These are phyloP conservation scores for Colletotrichum godetiae DNA, from an alignment of 2,329 filamentous ascomycete genomes.

Conservation along the genomic window DNA sequence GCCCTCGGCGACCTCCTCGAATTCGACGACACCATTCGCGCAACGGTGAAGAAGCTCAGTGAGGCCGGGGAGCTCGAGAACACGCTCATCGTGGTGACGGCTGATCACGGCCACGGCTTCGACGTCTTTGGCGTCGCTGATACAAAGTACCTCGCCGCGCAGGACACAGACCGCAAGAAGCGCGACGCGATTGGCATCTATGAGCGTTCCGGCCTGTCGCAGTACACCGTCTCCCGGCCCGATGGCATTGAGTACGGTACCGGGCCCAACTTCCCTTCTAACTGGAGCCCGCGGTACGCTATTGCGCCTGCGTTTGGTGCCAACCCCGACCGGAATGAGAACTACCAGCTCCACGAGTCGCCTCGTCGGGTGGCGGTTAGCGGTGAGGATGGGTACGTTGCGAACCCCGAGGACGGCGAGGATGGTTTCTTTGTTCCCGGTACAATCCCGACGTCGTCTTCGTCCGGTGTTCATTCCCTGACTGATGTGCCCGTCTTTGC, in stretches of 20 bases:
- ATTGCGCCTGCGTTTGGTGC: constrained; percentile 79
- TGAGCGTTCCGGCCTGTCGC: constrained; percentile 76
- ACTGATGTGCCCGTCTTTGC: constrained; percentile 85
- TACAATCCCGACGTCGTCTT: constrained; percentile 71
- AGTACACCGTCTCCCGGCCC: constrained; percentile 72
- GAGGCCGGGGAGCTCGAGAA: constrained; percentile 75
- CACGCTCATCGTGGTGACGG: constrained; percentile 83
- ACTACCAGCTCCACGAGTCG: constrained; percentile 76
- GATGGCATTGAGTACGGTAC: constrained; percentile 76
- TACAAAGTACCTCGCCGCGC: constrained; percentile 77
- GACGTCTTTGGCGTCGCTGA: constrained; percentile 87
- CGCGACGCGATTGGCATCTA: constrained; percentile 81
- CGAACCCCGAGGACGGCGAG: constrained; percentile 73
- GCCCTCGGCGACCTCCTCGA: constrained; percentile 87
- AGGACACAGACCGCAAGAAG: constrained; percentile 76
- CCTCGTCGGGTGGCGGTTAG: constrained; percentile 68
- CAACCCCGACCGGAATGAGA: constrained; percentile 81
- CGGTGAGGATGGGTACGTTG: constrained; percentile 67
- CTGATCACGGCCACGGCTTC: constrained; percentile 92
- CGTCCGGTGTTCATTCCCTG: constrained; percentile 80
- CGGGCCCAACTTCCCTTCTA: constrained; percentile 80
- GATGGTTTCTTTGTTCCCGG: constrained; percentile 81
- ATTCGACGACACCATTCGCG: constrained; percentile 84
- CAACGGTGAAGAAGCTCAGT: constrained; percentile 77
- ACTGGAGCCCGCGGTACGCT: constrained; percentile 89